Evolutionary conservation across 768 basidiomycete species (phyloP).

Genomic region (Imleria badia): DNA sequence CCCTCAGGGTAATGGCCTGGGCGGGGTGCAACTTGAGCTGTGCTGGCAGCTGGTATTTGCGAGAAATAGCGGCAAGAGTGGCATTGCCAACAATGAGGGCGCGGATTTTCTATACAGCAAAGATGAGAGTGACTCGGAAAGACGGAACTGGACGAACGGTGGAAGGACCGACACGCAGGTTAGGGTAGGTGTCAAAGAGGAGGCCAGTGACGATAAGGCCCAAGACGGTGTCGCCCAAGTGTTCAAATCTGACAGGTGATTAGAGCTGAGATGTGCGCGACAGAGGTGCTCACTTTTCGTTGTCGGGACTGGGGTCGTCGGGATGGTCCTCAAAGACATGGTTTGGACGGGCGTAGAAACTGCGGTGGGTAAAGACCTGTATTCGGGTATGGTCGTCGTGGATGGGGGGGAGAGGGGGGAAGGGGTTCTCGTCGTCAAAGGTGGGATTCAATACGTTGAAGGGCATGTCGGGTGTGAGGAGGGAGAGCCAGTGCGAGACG

Average conservation of each 20-base stretch:
- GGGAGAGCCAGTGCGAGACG: not conserved
- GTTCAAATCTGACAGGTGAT: slow-evolving; percentile 54
- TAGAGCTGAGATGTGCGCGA: not conserved
- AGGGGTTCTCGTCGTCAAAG: slow-evolving; percentile 29
- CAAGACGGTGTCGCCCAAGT: slow-evolving; percentile 75
- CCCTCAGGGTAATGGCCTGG: slow-evolving; percentile 68
- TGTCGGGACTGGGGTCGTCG: slow-evolving; percentile 75
- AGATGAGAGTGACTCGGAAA: not conserved
- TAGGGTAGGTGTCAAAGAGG: slow-evolving; percentile 62
- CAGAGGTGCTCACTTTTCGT: slow-evolving; percentile 60
- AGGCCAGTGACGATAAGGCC: slow-evolving; percentile 65
- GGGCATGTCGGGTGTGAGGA: slow-evolving; percentile 9
- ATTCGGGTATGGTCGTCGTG: slow-evolving; percentile 40
- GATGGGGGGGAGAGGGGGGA: slow-evolving; percentile 64
- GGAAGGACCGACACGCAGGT: slow-evolving; percentile 72
- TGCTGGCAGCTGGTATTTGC: slow-evolving; percentile 63
- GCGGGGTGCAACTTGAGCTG: slow-evolving; percentile 65
- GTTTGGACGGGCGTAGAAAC: slow-evolving; percentile 64
- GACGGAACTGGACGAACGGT: slow-evolving; percentile 45
- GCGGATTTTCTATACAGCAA: slow-evolving; percentile 63
- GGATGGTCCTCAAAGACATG: slow-evolving; percentile 75
- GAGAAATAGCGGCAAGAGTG: slow-evolving; percentile 70
- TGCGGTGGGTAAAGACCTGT: slow-evolving; percentile 77
- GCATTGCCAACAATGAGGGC: slow-evolving; percentile 72
- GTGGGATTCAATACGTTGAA: slow-evolving; percentile 25